Base-by-base conservation (phyloP, 140 eudicot genomes). In the Cichorium intybus region DNA sequence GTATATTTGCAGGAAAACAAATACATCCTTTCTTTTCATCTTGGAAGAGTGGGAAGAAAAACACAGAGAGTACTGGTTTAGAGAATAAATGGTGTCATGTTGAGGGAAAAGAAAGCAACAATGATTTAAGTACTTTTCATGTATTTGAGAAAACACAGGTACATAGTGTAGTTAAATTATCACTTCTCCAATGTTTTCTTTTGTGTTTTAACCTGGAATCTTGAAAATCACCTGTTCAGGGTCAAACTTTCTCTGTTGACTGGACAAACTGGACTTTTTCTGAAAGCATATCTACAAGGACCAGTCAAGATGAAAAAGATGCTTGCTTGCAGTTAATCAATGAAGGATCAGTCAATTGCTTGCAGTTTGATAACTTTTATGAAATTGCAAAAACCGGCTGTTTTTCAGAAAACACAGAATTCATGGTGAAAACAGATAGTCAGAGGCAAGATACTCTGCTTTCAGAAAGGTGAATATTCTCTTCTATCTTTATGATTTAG, bases 21-120 rank as follows among this genome's bases (percentile, higher is more conserved):
- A 48, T 94, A 37, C 97, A 94, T 74, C 99, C 99, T 16, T 89
- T 94, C 72, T 94, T 94, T 70, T 78, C 83, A 24, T 78, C 82
- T 58, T 24, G 77, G 71, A 94, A 89, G 76, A 60, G 60, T 47
- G 79, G 76, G 50, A 94, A 86, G 77, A 75, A 64, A 80, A 82
- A 51, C 64, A 68, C 50, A 33, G 88, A 80, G 66, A 62, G 56
- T 55, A 70, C 60, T 64, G 81, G 69, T 50, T 39, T 74, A 61
- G 94, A 77, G 80, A 83, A 37, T 65, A 78, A 63, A 35, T 70
- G 79, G 77, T 59, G 73, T 57, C 78, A 70, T 43, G 12, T 39
- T 61, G 87, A 49, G 70, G 66, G 74, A 53, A 80, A 79, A 62
- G 90, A 77, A 56, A 72, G 68, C 70, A 61, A 76, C 66, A 59